Evolutionary conservation across 208 protist genomes (phyloP).

Genomic region (Angomonas deanei): DNA sequence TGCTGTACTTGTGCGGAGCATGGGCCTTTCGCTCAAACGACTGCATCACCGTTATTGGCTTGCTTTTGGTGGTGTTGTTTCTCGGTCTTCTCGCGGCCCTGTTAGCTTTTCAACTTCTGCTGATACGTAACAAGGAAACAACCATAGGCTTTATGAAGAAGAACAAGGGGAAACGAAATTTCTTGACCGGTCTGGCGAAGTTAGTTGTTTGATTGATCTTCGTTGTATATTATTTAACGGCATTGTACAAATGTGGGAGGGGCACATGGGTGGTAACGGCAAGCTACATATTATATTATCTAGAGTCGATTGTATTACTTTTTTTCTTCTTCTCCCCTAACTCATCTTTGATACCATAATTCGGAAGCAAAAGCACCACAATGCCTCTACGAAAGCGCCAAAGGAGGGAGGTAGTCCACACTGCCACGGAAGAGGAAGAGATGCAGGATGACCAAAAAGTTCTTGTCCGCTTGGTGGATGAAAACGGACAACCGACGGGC

Average conservation of each 20-base stretch:
- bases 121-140: conserved; percentile 20
- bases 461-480: conserved; percentile 86
- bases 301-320: conserved; percentile 12
- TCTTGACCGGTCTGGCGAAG: background rate
- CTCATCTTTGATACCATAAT: too few species aligned
- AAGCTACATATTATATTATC: too few species aligned
- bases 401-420: conserved; percentile 53
- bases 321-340: background rate
- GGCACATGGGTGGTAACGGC: too few species aligned
- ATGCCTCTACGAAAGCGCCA: conserved; percentile 89
- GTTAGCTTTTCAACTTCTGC: conserved; percentile 26
- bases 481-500: conserved; percentile 79
- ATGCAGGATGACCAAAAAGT: conserved; percentile 36
- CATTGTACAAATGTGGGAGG: too few species aligned
- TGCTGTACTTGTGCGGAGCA: conserved; percentile 25
- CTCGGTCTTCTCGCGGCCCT: conserved; percentile 18
- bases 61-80: conserved; percentile 30
- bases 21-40: conserved; percentile 32
- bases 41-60: conserved; percentile 21
- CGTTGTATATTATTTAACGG: background rate
- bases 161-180: background rate
- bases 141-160: conserved; percentile 26
- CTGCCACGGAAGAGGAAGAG: conserved; percentile 28
- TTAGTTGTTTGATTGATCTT: background rate
- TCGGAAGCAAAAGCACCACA: background rate